A percentile compares a stretch with the other conserved stretches of the same genome.
Evolutionary conservation across 148 eudicot species (phyloP).

Genomic region (Persicaria maculosa): DNA sequence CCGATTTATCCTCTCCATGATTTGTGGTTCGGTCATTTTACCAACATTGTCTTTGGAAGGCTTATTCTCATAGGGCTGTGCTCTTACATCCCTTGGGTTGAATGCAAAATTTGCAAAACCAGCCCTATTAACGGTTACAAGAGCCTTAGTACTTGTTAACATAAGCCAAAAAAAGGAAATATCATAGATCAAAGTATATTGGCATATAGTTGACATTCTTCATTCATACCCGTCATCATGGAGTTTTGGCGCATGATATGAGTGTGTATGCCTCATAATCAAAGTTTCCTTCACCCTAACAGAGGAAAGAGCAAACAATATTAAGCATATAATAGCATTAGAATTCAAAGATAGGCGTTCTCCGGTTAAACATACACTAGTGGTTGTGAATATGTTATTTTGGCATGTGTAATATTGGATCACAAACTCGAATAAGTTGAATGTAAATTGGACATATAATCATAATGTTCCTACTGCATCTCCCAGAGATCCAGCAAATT

Average conservation of each 20-base stretch:
- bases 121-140: conserved; percentile 33
- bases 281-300: conserved; percentile 39
- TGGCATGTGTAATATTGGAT: not conserved
- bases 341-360: not conserved
- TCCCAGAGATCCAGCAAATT: not conserved
- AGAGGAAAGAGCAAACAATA: conserved; percentile 14
- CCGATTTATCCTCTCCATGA: conserved; percentile 59
- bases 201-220: not conserved
- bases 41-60: conserved; percentile 23
- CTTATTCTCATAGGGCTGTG: conserved; percentile 23
- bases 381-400: not conserved
- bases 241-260: conserved; percentile 37
- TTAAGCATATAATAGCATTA: not conserved
- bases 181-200: not conserved
- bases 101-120: conserved; percentile 68
- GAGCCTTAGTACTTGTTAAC: too few relatives aligned
- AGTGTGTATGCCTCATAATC: conserved; percentile 24
- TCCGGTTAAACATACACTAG: not conserved
- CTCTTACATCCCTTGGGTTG: conserved; percentile 68
- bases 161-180: not conserved
- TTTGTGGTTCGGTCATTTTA: conserved; percentile 46
- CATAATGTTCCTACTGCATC: not conserved
- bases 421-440: not conserved
- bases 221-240: conserved; percentile 55
- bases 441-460: not conserved